Evolutionary conservation across 139 green algal genomes (phyloP).

Genomic region (Asterochloris erici): DNA sequence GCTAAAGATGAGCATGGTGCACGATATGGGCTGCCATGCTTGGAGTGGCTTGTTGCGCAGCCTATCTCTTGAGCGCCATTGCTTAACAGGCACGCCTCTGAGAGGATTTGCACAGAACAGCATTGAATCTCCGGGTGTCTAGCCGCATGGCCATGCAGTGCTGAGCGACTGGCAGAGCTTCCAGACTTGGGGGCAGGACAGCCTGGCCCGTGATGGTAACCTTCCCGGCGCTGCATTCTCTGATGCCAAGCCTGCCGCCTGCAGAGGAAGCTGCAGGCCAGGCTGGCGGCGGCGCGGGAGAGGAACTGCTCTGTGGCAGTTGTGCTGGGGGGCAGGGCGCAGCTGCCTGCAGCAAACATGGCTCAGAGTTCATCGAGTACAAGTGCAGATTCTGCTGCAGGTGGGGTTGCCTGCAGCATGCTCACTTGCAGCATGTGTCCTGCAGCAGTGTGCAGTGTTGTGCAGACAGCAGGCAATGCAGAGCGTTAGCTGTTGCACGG

Average conservation of each 20-base stretch:
- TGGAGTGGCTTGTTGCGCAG: too few relatives aligned
- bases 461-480: too few relatives aligned
- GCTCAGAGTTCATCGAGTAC: conserved; percentile 5
- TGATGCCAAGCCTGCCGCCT: not conserved
- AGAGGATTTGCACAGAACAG: too few relatives aligned
- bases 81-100: too few relatives aligned
- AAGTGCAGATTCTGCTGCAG: conserved; percentile 17
- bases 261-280: not conserved
- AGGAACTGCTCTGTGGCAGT: conserved; percentile 14
- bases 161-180: not conserved
- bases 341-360: not conserved
- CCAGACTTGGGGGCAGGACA: not conserved
- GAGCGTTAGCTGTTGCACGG: too few relatives aligned
- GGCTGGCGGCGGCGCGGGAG: too few relatives aligned
- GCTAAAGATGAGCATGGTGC: too few relatives aligned
- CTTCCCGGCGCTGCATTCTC: not conserved
- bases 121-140: not conserved
- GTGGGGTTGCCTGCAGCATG: too few relatives aligned
- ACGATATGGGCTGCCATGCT: too few relatives aligned
- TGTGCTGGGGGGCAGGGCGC: not conserved
- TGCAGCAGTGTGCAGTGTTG: too few relatives aligned
- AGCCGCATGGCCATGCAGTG: not conserved
- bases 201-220: not conserved
- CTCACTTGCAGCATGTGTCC: too few relatives aligned
- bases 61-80: too few relatives aligned